Conservation (phyloP, 257 asterid species). For the Parsonsia alboflavescens region DNA sequence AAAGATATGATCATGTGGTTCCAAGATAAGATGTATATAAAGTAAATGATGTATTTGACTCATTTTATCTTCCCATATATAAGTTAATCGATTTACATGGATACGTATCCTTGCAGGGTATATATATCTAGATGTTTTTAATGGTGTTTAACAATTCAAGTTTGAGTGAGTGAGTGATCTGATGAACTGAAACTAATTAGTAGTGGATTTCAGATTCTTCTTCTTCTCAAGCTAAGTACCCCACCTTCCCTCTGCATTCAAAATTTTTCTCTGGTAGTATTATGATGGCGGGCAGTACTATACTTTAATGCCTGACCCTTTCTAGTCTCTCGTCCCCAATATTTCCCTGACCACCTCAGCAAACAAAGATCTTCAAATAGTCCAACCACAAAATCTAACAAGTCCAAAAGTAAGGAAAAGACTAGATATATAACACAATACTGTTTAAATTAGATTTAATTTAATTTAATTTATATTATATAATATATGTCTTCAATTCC, state of each 20-base stretch:
- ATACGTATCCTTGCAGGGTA: too few relatives aligned
- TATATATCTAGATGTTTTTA: too few relatives aligned
- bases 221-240: too few relatives aligned
- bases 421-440: slow-evolving; percentile 8
- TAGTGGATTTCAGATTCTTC: too few relatives aligned
- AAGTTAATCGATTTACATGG: too few relatives aligned
- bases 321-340: slow-evolving; percentile 23
- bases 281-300: slow-evolving; percentile 26
- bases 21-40: too few relatives aligned
- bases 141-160: too few relatives aligned
- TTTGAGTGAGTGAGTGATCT: too few relatives aligned
- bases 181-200: too few relatives aligned
- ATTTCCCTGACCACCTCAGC: slow-evolving; percentile 49
- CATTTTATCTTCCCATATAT: too few relatives aligned
- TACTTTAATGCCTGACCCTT: slow-evolving; percentile 35
- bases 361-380: slow-evolving; percentile 71
- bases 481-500: neutral
- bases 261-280: slow-evolving; percentile 17
- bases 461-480: neutral
- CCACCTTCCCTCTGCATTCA: neutral
- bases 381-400: slow-evolving; percentile 52
- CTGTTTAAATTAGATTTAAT: neutral
- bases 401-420: slow-evolving; percentile 18
- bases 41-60: too few relatives aligned
- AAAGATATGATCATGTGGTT: too few relatives aligned